phyloP scores from a whole-genome alignment of 805 yeast species.

The Nakazawaea populi region DNA sequence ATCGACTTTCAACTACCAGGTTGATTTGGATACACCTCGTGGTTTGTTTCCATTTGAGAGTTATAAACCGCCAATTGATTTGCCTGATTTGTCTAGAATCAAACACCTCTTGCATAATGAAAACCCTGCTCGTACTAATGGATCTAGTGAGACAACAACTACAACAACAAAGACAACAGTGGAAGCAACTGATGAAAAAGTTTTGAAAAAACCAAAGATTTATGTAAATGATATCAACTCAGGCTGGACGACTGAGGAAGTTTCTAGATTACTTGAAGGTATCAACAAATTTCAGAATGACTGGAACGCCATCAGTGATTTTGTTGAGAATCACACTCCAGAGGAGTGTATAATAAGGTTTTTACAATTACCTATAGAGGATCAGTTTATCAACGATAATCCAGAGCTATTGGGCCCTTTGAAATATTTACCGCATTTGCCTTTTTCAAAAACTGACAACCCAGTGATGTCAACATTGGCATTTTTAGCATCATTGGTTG shows the following conservation, averaged over 20 bases:
- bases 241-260: constrained; percentile 65
- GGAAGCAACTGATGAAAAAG: constrained; percentile 9
- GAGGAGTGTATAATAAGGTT: constrained; percentile 80
- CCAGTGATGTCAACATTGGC: constrained; percentile 93
- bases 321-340: constrained; percentile 62
- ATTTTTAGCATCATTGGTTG: constrained; percentile 79
- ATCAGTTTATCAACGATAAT: constrained; percentile 48
- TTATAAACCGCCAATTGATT: constrained; percentile 57
- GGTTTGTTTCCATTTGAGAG: constrained; percentile 91
- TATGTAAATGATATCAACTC: constrained; percentile 29
- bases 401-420: constrained; percentile 59
- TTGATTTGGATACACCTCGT: constrained; percentile 82
- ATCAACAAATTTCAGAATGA: constrained; percentile 59
- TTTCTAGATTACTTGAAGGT: constrained; percentile 56
- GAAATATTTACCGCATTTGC: constrained; percentile 77
- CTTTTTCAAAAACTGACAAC: constrained; percentile 80
- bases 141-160: background rate
- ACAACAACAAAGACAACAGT: background rate
- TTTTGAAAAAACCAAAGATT: constrained; percentile 29
- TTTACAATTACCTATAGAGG: constrained; percentile 77
- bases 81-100: constrained; percentile 25
- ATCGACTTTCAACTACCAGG: constrained; percentile 68
- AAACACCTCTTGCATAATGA: constrained; percentile 16
- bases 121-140: too few relatives aligned
- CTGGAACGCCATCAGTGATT: constrained; percentile 72